A percentile compares a stretch with the other conserved stretches of the same genome.
These are phyloP conservation scores for Aureobasidium sp. DNA, from an alignment of 2,329 filamentous ascomycete genomes.

Conservation along the genomic window DNA sequence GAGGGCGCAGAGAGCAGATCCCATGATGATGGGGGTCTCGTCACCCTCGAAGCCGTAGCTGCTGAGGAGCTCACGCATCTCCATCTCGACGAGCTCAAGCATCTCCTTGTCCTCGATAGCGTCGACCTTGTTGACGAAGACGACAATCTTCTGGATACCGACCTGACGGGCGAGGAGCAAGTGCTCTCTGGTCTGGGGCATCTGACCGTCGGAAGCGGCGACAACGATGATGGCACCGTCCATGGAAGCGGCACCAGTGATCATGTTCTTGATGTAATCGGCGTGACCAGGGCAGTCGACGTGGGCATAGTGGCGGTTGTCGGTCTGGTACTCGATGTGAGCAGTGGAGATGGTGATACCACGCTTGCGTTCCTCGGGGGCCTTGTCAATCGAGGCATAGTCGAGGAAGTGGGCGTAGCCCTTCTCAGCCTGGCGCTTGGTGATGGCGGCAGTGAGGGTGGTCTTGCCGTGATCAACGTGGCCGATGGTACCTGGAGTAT, in stretches of 20 bases:
- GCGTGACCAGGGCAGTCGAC: slow-evolving; percentile 99
- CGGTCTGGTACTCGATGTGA: slow-evolving; percentile 97
- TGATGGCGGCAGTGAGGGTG: slow-evolving; percentile 96
- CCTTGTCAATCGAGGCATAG: slow-evolving; percentile 97
- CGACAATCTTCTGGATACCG: slow-evolving; percentile 94
- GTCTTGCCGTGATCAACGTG: slow-evolving; percentile 86
- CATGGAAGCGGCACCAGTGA: slow-evolving; percentile 98
- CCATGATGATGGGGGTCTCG: slow-evolving; percentile 93
- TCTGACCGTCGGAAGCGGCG: slow-evolving; percentile 95
- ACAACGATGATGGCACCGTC: slow-evolving; percentile 98
- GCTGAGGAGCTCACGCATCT: slow-evolving; percentile 94
- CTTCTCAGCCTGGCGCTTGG: slow-evolving; percentile 94
- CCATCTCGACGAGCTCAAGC: slow-evolving; percentile 99
- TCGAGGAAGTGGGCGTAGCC: slow-evolving; percentile 91
- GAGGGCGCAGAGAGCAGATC: slow-evolving; percentile 89
- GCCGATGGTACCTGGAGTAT: slow-evolving; percentile 72
- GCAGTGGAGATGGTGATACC: slow-evolving; percentile 99
- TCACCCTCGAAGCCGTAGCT: slow-evolving; percentile 97
- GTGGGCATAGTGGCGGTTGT: slow-evolving; percentile 93
- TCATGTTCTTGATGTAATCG: slow-evolving; percentile 99
- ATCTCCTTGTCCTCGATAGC: slow-evolving; percentile 96
- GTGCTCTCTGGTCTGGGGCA: slow-evolving; percentile 99
- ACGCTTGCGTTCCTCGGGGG: slow-evolving; percentile 97
- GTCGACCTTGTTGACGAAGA: slow-evolving; percentile 99
- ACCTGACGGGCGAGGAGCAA: slow-evolving; percentile 95